Percentiles rank a stretch among this genome's conserved stretches.
These are phyloP conservation scores for Melastoma candidum DNA, from an alignment of 441 rosid genomes.

Conservation along the genomic window DNA sequence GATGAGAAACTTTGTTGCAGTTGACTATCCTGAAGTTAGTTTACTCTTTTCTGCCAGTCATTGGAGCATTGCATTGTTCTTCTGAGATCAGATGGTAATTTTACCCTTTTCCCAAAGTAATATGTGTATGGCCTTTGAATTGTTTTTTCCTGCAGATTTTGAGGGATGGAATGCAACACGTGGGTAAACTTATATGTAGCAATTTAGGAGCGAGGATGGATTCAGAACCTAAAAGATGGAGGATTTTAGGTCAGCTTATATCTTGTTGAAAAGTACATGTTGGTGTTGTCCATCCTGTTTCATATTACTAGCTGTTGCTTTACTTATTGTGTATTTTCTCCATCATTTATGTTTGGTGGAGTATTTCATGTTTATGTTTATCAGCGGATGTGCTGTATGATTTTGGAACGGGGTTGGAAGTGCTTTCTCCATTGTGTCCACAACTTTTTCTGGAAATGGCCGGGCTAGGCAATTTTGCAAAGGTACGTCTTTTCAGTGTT, in stretches of 20 bases:
- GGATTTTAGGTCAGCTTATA: slow-evolving; percentile 58
- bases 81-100: too few relatives aligned
- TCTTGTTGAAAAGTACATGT: too few relatives aligned
- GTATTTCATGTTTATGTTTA: background rate
- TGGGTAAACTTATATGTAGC: slow-evolving; percentile 87
- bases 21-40: too few relatives aligned
- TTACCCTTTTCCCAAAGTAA: background rate
- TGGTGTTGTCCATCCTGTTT: slow-evolving; percentile 10
- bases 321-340: slow-evolving; percentile 3
- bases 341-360: slow-evolving; percentile 12
- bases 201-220: slow-evolving; percentile 97
- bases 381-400: slow-evolving; percentile 95
- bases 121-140: slow-evolving; percentile 2
- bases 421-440: slow-evolving; percentile 83
- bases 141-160: slow-evolving; percentile 42
- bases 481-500: slow-evolving; percentile 29
- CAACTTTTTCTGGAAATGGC: slow-evolving; percentile 91
- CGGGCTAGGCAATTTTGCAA: slow-evolving; percentile 92
- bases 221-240: slow-evolving; percentile 93
- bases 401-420: slow-evolving; percentile 83
- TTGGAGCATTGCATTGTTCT: too few relatives aligned
- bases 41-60: too few relatives aligned
- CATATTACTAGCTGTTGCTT: slow-evolving; percentile 5
- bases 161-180: slow-evolving; percentile 97
- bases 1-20: too few relatives aligned